These are phyloP conservation scores for Phytophthora gonapodyides DNA, from an alignment of 352 stramenopile species.

Conservation along the genomic window DNA sequence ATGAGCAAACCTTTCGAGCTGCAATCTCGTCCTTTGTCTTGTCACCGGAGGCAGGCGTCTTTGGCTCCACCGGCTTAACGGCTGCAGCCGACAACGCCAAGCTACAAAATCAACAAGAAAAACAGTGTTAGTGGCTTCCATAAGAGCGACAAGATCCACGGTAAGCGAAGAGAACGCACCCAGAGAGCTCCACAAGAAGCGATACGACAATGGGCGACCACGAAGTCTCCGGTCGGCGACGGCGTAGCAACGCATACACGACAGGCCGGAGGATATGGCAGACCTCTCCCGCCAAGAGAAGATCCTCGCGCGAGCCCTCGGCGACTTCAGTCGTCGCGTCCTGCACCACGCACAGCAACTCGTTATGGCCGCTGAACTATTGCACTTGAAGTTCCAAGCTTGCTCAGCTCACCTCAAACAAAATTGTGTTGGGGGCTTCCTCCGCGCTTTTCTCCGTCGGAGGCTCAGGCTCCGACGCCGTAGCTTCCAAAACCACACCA, in stretches of 20 bases:
- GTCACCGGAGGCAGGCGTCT: conserved; percentile 31
- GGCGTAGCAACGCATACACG: conserved; percentile 71
- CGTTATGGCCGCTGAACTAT: background rate
- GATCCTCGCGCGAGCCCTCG: conserved; percentile 40
- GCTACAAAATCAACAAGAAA: conserved; percentile 26
- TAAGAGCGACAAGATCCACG: background rate
- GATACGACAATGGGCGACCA: conserved; percentile 66
- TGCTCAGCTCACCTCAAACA: conserved; percentile 48
- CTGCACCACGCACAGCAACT: conserved; percentile 24
- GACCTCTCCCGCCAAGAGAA: conserved; percentile 69
- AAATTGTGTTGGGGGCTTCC: conserved; percentile 47
- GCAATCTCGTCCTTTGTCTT: conserved; percentile 62
- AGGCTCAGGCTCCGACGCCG: conserved; percentile 32
- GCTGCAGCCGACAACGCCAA: conserved; percentile 60
- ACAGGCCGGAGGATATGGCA: conserved; percentile 80
- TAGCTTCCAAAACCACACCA: conserved; percentile 9
- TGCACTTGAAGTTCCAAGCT: background rate
- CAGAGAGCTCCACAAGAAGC: conserved; percentile 61
- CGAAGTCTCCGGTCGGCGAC: conserved; percentile 54
- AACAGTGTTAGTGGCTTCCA: conserved; percentile 7
- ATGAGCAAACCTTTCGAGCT: conserved; percentile 61
- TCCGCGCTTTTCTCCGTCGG: conserved; percentile 29
- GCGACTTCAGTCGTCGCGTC: conserved; percentile 51
- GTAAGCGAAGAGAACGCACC: conserved; percentile 37
- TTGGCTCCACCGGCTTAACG: conserved; percentile 48